Evolutionary conservation across 768 basidiomycete genomes (phyloP), one percentile per base, ranked within the genome.

Genomic region (Pleurotus giganteus): DNA sequence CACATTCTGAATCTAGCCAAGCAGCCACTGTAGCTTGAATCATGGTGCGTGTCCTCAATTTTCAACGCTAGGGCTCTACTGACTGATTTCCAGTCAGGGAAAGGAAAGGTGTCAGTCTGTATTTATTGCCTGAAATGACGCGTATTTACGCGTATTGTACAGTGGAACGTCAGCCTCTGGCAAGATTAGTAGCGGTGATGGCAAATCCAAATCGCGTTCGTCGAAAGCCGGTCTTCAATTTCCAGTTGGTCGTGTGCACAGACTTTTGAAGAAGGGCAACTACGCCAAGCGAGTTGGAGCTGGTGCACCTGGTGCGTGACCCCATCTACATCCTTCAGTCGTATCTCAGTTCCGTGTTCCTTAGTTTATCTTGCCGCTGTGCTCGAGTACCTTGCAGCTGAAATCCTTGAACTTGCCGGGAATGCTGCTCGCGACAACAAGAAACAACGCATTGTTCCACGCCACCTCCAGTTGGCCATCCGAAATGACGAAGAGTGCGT

Each of bases 391-490:
- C 80, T 94, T 32, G 81, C 85, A 4, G 92, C 91, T 26, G 92
- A 94, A 70, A 85, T 94, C 64, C 81, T 93, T 50, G 91, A 94
- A 70, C 76, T 93, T 42, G 89, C 91, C 52, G 91, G 91, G 4
- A 85, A 84, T 63, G 82, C 84, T 31, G 88, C 89, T 46, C 81
- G 85, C 57, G 88, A 91, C 66, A 85, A 89, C 76, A 88, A 89
- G 75, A 90, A 89, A 77, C 79, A 81, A 58, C 84, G 89, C 73
- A 92, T 93, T 60, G 84, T 87, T 17, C 91, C 91, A 73, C 83
- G 91, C 55, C 87, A 91, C 73, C 67, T 92, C 46, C 86, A 89
- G 62, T 81, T 92, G 37, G 91, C 89, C 54, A 85, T 92, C 68
- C 79, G 85, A 49, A 86, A 89, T 69, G 88, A 89, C 55, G 83